Conservation (phyloP, 2,329 filamentous ascomycete species). For the Chaetothyriales sp. region DNA sequence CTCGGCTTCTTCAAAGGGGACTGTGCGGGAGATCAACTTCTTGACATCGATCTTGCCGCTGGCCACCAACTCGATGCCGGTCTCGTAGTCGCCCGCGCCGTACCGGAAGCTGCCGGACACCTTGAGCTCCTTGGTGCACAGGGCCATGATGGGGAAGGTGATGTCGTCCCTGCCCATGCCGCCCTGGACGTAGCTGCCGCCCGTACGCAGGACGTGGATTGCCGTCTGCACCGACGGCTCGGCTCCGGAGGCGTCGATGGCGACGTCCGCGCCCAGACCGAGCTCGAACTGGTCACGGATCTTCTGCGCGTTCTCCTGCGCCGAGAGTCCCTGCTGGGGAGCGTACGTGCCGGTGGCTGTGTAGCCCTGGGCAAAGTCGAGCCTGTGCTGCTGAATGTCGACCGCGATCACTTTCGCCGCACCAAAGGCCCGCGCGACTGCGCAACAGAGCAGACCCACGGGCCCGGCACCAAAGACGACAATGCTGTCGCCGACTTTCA, state of each 20-base stretch:
- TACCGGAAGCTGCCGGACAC: constrained; percentile 83
- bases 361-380: constrained; percentile 63
- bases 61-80: constrained; percentile 63
- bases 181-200: constrained; percentile 67
- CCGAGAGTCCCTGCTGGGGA: constrained; percentile 40
- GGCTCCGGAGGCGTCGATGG: constrained; percentile 67
- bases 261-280: constrained; percentile 53
- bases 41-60: constrained; percentile 58
- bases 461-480: constrained; percentile 79
- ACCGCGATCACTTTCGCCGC: constrained; percentile 71
- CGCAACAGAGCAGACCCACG: constrained; percentile 73
- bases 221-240: constrained; percentile 63
- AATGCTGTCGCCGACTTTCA: constrained; percentile 60
- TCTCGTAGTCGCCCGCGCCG: constrained; percentile 69
- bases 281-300: constrained; percentile 51
- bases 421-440: constrained; percentile 73
- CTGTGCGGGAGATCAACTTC: constrained; percentile 61
- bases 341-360: constrained; percentile 42
- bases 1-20: constrained; percentile 69
- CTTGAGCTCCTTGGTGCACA: constrained; percentile 80
- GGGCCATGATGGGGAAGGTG: constrained; percentile 77
- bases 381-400: constrained; percentile 65
- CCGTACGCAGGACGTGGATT: constrained; percentile 54
- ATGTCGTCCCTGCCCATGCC: constrained; percentile 85
- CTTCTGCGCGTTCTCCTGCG: constrained; percentile 59